Evolutionary conservation across 208 protist genomes (phyloP), one percentile per base, ranked within the genome.

Genomic region (Jaenimonas drosophilae): DNA sequence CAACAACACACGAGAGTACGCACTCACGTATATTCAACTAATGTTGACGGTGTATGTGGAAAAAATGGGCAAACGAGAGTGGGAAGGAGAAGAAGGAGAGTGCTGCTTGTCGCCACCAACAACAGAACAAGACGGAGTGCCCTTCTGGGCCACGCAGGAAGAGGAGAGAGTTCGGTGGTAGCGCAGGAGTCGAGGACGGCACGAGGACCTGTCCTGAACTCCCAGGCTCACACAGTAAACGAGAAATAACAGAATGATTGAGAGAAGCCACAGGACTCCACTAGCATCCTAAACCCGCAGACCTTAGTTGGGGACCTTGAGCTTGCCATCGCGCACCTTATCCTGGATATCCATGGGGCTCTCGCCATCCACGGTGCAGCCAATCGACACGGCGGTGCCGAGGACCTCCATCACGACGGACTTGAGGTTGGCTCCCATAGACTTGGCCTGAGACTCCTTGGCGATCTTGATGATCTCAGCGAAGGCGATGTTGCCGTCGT

Each of bases 401-500:
- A 99, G 91, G 37, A 99, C 98, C 87, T 99, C 98, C 76, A 96
- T 93, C 51, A 99, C 95, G 47, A 96, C 96, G 41, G 96, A 96
- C 49, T 82, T 68, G 29, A 99, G 70, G 53, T 80, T 82, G 46
- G 86, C 82, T 16, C 97, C 89, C 77, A 98, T 91, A 14, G 96
- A 99, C 52, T 95, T 94, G 24, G 55, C 32, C 54, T 95, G 76
- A 72, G 98, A 94, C 61, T 87, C 80, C 61, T 93, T 87, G 33
- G 97, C 97, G 64, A 99, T 98, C 48, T 97, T 92, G 51, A 98
- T 67, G 67, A 99, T 80, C 61, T 98, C 95, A 29, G 98, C 83
- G 41, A 99, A 83, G 29, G 95, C 47, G 59, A 99, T 88, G 86
- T 98, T 97, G 70, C 98, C 98, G 58, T 81, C 71, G 89, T 99